A percentile compares a stretch with the other conserved stretches of the same genome.
These are phyloP conservation scores for Beta vulgaris DNA, from an alignment of 148 eudicot genomes.

Conservation along the genomic window DNA sequence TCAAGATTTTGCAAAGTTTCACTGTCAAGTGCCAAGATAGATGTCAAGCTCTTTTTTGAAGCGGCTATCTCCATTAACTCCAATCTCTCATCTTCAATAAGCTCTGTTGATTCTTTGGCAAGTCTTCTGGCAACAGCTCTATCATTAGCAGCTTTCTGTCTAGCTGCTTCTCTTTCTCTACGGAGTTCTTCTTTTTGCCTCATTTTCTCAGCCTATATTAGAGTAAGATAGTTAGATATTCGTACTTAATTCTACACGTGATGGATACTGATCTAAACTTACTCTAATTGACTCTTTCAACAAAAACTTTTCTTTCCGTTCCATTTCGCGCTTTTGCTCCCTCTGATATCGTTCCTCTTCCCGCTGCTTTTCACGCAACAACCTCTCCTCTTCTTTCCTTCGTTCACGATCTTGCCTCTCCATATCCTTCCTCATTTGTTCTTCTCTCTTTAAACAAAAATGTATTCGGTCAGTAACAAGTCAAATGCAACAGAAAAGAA, in stretches of 20 bases:
- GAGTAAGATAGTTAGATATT: conserved; percentile 3
- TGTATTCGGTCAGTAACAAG: conserved; percentile 15
- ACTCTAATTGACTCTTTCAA: conserved; percentile 76
- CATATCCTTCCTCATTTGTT: conserved; percentile 90
- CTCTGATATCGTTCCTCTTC: conserved; percentile 83
- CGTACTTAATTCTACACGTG: conserved; percentile 1
- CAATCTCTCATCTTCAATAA: conserved; percentile 83
- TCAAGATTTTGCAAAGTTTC: conserved; percentile 76
- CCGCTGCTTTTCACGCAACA: conserved; percentile 85
- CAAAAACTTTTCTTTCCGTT: conserved; percentile 74
- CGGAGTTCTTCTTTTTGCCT: conserved; percentile 84
- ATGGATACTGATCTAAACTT: conserved; percentile 26
- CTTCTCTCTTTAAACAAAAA: conserved; percentile 67
- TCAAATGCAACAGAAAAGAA: not conserved
- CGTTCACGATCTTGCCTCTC: conserved; percentile 93
- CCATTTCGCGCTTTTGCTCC: conserved; percentile 95
- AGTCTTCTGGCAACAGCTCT: conserved; percentile 90
- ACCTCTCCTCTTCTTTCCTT: conserved; percentile 84
- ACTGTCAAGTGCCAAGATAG: conserved; percentile 68
- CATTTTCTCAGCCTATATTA: conserved; percentile 71
- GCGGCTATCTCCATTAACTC: conserved; percentile 95
- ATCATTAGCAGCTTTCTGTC: conserved; percentile 86
- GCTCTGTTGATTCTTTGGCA: conserved; percentile 89
- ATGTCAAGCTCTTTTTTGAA: conserved; percentile 64
- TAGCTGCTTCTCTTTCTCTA: conserved; percentile 83